A percentile compares a stretch with the other conserved stretches of the same genome.
These are phyloP conservation scores for Tritrichomonas foetus DNA, from an alignment of 208 protist species.

Conservation along the genomic window DNA sequence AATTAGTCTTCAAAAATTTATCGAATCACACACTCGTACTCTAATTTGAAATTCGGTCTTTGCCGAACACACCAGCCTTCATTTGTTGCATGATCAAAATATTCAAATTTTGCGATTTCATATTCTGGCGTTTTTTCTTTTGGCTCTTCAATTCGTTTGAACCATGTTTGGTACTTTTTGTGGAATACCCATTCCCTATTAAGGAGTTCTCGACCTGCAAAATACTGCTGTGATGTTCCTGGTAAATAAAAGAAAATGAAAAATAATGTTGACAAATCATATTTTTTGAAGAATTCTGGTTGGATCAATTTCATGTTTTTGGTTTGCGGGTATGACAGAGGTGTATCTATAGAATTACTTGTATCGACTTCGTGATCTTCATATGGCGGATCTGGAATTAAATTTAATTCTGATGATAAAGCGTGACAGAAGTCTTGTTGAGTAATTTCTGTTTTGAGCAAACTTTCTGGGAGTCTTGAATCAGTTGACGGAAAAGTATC, in stretches of 20 bases:
- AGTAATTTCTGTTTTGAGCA: not conserved
- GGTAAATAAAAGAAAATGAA: slow-evolving; percentile 36
- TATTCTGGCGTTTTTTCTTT: not conserved
- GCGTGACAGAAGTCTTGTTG: not conserved
- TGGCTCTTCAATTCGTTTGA: not conserved
- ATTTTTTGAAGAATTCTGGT: slow-evolving; percentile 34
- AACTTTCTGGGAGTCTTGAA: not conserved
- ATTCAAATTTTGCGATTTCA: not conserved
- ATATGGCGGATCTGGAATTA: slow-evolving; percentile 31
- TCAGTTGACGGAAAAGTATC: no score
- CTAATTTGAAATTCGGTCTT: not conserved
- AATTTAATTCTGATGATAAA: not conserved
- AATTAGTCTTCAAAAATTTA: no score
- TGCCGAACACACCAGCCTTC: not conserved
- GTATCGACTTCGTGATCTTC: not conserved
- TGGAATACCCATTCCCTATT: not conserved
- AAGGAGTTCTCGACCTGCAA: not conserved
- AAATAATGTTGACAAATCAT: not conserved
- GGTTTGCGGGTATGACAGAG: not conserved
- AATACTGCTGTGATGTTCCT: slow-evolving; percentile 9
- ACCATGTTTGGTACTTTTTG: not conserved
- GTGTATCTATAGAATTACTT: not conserved
- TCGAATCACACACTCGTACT: no score
- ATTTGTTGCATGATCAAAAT: not conserved
- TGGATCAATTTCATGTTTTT: not conserved